Base-by-base conservation (phyloP, 2,329 filamentous ascomycete species). In the Sporothrix mexicana region DNA sequence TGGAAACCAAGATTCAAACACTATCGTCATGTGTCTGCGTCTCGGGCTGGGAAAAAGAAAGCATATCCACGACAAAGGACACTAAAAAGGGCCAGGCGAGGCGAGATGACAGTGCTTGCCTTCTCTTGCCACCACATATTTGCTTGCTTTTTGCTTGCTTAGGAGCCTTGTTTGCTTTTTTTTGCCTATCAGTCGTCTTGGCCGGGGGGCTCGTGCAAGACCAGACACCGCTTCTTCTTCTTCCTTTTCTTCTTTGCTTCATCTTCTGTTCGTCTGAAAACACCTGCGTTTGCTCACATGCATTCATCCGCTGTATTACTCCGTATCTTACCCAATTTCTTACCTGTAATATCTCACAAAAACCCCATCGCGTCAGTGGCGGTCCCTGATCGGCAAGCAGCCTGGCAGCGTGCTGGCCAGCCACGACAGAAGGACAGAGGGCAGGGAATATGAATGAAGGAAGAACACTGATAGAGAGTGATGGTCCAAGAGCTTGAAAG, bases 321-420 rank as follows among this genome's bases (percentile, higher is more conserved):
- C n/a, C 20, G 12, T 36, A 36, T 36, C 30, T 2, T 36, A 7
- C 30, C 30, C 30, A 36, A 36, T 36, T 36, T 36, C 30, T 36
- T 36, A 36, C 30, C 30, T 41, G 57, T n/a, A 43, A 45, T 64
- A 25, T 30, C 20, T 66, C 62, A 66, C 62, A 66, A 66, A 23
- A 25, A n/a, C 20, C 43, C 43, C 25, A 66, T 66, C 62, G 43
- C 43, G 43, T 30, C 43, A 49, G 62, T 13, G 43, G 43, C 62
- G 43, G 62, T 66, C 43, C 62, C 62, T 66, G 62, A 66, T 66
- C 62, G 62, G 43, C 62, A 17, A 8, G 20, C 62, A 25, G 43
- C 62, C 41, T 64, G 43, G 61, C 30, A 36, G 30, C 30, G 30
- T 36, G 61, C 41, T 64, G 61, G 61, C 61, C 61, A 64, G 61